These are phyloP conservation scores for Cardamine resedifolia DNA, from an alignment of 345 rosid genomes.

Conservation along the genomic window DNA sequence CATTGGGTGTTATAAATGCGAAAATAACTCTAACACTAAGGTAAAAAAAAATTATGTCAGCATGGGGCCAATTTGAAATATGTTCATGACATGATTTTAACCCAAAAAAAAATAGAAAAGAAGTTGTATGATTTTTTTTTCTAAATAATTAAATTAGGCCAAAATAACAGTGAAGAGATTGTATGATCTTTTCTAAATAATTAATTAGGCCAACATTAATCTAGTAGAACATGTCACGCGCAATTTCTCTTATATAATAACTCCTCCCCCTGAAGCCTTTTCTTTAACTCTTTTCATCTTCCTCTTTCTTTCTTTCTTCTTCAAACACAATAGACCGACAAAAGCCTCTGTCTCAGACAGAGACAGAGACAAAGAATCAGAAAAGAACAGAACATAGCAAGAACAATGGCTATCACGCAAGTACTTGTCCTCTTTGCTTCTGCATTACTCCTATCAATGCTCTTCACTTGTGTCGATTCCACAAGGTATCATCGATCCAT, in stretches of 20 bases:
- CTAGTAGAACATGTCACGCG: slow-evolving; percentile 12
- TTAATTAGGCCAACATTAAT: slow-evolving; percentile 4
- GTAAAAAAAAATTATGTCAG: neutral
- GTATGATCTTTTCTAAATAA: neutral
- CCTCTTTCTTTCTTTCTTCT: slow-evolving; percentile 17
- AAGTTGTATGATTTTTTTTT: neutral
- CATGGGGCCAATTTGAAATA: slow-evolving; percentile 3
- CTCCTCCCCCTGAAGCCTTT: slow-evolving; percentile 8
- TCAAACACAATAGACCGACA: slow-evolving; percentile 32
- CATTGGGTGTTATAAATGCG: slow-evolving; percentile 9
- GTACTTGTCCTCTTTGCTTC: slow-evolving; percentile 35
- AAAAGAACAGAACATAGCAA: slow-evolving; percentile 12
- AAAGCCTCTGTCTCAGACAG: slow-evolving; percentile 19
- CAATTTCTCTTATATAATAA: slow-evolving; percentile 32
- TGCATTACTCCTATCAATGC: slow-evolving; percentile 43
- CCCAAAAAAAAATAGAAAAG: neutral
- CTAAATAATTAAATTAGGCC: neutral
- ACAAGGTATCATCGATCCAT: slow-evolving; percentile 26
- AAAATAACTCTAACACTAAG: neutral
- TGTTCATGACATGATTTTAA: neutral
- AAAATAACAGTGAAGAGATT: neutral
- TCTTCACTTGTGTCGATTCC: slow-evolving; percentile 45
- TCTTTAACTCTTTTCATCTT: slow-evolving; percentile 29
- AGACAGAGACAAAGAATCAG: slow-evolving; percentile 13
- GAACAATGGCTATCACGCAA: slow-evolving; percentile 42